phyloP scores from a whole-genome alignment of 2,329 filamentous ascomycete species.

The Fusarium xyrophilum region DNA sequence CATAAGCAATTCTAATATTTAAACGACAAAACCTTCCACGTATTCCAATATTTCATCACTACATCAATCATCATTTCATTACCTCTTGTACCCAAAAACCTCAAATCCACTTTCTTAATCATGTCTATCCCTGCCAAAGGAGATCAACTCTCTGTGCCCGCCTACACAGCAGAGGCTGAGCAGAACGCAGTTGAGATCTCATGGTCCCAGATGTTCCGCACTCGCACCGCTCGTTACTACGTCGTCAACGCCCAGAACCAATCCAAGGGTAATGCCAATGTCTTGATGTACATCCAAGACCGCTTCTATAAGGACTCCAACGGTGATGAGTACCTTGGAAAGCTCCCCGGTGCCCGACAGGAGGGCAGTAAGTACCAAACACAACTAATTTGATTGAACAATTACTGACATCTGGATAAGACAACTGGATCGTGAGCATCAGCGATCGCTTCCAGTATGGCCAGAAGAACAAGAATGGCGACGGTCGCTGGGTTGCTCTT shows the following conservation, averaged over 20 bases:
- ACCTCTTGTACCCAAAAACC: no score
- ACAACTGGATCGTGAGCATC: slow-evolving; percentile 13
- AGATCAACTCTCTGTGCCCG: slow-evolving; percentile 14
- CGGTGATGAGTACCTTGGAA: slow-evolving; percentile 21
- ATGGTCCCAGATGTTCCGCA: slow-evolving; percentile 22
- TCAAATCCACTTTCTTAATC: not conserved
- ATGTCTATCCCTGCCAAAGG: slow-evolving; percentile 25
- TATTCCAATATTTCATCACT: fast-evolving
- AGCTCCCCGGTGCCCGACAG: slow-evolving; percentile 1
- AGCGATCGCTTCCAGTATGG: slow-evolving; percentile 31
- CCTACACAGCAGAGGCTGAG: slow-evolving; percentile 17
- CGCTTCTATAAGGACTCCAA: slow-evolving; percentile 14
- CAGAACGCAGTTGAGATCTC: slow-evolving; percentile 8
- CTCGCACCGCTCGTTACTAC: slow-evolving; percentile 23
- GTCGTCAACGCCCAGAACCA: slow-evolving; percentile 20
- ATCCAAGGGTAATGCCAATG: slow-evolving; percentile 11
- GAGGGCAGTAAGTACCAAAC: slow-evolving; percentile 10
- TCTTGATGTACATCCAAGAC: slow-evolving; percentile 27
- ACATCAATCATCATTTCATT: no score
- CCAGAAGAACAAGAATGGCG: slow-evolving; percentile 26
- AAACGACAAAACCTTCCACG: fast-evolving
- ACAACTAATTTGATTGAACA: fast-evolving
- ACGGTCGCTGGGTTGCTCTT: slow-evolving; percentile 20
- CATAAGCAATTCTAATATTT: not conserved
- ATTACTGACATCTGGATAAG: not conserved